Conservation (phyloP, 2,329 filamentous ascomycete genomes). For the Exophiala aquamarina region DNA sequence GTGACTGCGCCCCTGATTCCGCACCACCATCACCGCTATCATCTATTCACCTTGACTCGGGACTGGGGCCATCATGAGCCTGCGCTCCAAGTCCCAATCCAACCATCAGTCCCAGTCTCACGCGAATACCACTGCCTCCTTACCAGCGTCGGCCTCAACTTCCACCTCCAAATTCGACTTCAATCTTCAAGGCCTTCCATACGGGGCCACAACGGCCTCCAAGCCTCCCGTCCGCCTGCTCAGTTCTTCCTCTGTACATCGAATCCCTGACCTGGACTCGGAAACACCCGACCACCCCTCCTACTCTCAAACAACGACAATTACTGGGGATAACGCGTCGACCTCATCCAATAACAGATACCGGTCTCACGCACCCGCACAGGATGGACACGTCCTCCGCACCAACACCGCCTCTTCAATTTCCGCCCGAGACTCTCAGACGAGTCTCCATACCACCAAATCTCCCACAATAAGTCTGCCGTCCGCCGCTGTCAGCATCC, state of each 20-base stretch:
- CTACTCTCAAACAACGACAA: not conserved
- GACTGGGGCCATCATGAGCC: not conserved
- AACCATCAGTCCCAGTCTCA: not conserved
- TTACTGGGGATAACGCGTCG: conserved; percentile 21
- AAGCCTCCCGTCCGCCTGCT: conserved; percentile 15
- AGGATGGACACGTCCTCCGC: conserved; percentile 15
- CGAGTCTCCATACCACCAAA: conserved; percentile 20
- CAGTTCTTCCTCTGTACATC: conserved; percentile 17
- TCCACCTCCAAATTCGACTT: conserved; percentile 16
- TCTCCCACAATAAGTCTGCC: conserved; percentile 20
- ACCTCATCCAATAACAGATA: conserved; percentile 22
- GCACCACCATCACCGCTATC: not conserved
- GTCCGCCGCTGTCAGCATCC: conserved; percentile 21
- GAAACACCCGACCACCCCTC: conserved; percentile 2
- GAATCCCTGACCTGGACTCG: conserved; percentile 12
- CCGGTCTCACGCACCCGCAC: conserved; percentile 16
- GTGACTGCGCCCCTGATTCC: not conserved
- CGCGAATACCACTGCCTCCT: not conserved
- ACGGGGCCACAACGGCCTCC: conserved; percentile 17
- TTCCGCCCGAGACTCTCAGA: conserved; percentile 22
- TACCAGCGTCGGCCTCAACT: conserved; percentile 1
- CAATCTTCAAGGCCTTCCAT: conserved; percentile 20
- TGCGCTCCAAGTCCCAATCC: not conserved
- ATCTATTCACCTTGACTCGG: not conserved
- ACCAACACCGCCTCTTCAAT: conserved; percentile 13